These are phyloP conservation scores for Ogataea nakhonphanomensis DNA, from an alignment of 805 yeast genomes.

Conservation along the genomic window DNA sequence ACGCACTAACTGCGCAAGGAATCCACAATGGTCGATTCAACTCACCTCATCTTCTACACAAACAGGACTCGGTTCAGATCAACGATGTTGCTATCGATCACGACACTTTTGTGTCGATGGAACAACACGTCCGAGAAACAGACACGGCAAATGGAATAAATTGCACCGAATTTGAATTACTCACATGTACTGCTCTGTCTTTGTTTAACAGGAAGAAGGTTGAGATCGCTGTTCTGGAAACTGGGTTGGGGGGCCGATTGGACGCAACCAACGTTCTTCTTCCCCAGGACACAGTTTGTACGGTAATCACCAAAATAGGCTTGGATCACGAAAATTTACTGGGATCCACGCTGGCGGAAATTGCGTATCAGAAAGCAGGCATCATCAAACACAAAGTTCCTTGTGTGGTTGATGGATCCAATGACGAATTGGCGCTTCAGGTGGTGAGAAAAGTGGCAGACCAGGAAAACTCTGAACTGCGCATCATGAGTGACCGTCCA, in stretches of 20 bases:
- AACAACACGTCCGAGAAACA: slow-evolving; percentile 38
- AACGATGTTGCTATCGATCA: slow-evolving; percentile 54
- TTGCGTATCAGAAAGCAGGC: slow-evolving; percentile 84
- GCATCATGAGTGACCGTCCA: slow-evolving; percentile 6
- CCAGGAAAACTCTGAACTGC: slow-evolving; percentile 29
- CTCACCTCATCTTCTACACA: slow-evolving; percentile 76
- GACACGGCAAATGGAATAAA: slow-evolving; percentile 43
- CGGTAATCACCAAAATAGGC: slow-evolving; percentile 83
- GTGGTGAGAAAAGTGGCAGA: slow-evolving; percentile 41
- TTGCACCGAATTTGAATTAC: slow-evolving; percentile 84
- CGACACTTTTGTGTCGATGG: slow-evolving; percentile 43
- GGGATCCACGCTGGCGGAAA: slow-evolving; percentile 61
- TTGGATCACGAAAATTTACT: slow-evolving; percentile 78
- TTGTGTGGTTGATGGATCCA: slow-evolving; percentile 70
- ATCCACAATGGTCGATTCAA: slow-evolving; percentile 74
- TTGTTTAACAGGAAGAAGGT: slow-evolving; percentile 60
- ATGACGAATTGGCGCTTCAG: slow-evolving; percentile 46
- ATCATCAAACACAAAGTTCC: slow-evolving; percentile 63
- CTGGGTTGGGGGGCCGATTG: slow-evolving; percentile 85
- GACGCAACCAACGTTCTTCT: slow-evolving; percentile 83
- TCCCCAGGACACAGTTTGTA: slow-evolving; percentile 42
- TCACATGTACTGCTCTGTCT: slow-evolving; percentile 82
- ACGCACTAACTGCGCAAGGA: slow-evolving; percentile 50
- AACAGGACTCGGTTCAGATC: slow-evolving; percentile 73
- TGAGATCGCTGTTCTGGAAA: slow-evolving; percentile 83